Evolutionary conservation across 2,329 filamentous ascomycete species (phyloP), one percentile per base, ranked within the genome.

Genomic region (Apiospora hydei): DNA sequence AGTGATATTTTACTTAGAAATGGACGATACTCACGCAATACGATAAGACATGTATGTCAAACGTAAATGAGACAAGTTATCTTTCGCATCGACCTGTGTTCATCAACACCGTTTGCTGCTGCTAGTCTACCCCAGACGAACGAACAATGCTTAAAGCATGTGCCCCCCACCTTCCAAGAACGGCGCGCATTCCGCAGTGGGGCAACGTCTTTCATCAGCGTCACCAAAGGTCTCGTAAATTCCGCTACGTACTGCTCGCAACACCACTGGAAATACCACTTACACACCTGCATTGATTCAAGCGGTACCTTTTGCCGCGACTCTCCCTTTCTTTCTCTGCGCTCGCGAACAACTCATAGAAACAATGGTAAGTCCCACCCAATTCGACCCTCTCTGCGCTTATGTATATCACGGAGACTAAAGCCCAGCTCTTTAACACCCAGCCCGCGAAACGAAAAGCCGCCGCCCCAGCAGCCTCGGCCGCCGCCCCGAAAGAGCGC

Each of bases 381-480:
- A 61, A 8, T 7, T 18, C 16, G 44, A 47, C 16, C 44, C 44
- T 47, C 44, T 3, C 16, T 47, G 14, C 8, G 7, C 47, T 10
- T 11, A 34, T 18, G 5, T 24, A 16, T 8, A 16, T 34, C 13
- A 57, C 51, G 14, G 6, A 16, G 13, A 18, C 53, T 61, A 14
- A 61, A 21, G 3, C 30, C 26, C 30, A 16, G 16, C 26, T 5
- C 49, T 30, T 53, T 1, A 41, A 64, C 18, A 8, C 7, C 24
- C 77, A 89, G 86, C 87, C 88, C 75, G 84, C 87, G n/a, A 88
- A 88, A 81, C 87, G 88, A 77, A 88, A 87, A 78, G 79, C 81
- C 70, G 72, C 79, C 43, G 64, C 74, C 69, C 26, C 30, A 34
- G 53, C 53, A 14, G 53, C 57, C 30, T 71, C 78, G 26, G 72